These are phyloP conservation scores for Infundibulicybe gibba DNA, from an alignment of 768 basidiomycete species.

Conservation along the genomic window DNA sequence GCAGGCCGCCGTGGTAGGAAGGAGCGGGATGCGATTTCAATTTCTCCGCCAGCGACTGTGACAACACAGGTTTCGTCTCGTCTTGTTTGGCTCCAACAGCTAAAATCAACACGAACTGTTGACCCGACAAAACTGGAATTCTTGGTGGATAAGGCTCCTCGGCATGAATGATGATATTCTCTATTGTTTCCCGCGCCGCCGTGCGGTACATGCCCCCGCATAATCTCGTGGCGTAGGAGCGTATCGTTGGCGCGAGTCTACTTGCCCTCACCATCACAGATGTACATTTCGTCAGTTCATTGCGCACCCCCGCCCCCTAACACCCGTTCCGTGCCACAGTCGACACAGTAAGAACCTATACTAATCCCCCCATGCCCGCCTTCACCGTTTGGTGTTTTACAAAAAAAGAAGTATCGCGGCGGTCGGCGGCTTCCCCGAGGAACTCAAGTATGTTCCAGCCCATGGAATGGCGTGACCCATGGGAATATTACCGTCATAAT, in stretches of 20 bases:
- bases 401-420: conserved; percentile 66
- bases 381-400: conserved; percentile 5
- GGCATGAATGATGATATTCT: conserved; percentile 61
- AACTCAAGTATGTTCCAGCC: conserved; percentile 43
- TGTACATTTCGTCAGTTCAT: conserved; percentile 34
- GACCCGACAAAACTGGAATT: too few species aligned
- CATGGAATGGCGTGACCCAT: conserved; percentile 74
- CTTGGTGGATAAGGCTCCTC: too few species aligned
- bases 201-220: conserved; percentile 54
- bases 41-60: too few species aligned
- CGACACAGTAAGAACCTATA: conserved; percentile 50
- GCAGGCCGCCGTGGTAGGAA: too few species aligned
- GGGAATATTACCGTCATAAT: conserved; percentile 70
- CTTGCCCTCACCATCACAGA: conserved; percentile 66
- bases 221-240: conserved; percentile 62
- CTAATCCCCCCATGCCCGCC: conserved; percentile 4
- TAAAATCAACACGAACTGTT: too few species aligned
- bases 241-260: conserved; percentile 60
- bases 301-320: too few species aligned
- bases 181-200: conserved; percentile 65
- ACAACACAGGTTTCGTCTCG: too few species aligned
- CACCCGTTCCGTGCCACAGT: conserved; percentile 25
- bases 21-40: too few species aligned
- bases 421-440: conserved; percentile 52
- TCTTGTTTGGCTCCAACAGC: too few species aligned